Conservation (phyloP, 371 early-diverging fungal species). For the Chytridium lagenaria region DNA sequence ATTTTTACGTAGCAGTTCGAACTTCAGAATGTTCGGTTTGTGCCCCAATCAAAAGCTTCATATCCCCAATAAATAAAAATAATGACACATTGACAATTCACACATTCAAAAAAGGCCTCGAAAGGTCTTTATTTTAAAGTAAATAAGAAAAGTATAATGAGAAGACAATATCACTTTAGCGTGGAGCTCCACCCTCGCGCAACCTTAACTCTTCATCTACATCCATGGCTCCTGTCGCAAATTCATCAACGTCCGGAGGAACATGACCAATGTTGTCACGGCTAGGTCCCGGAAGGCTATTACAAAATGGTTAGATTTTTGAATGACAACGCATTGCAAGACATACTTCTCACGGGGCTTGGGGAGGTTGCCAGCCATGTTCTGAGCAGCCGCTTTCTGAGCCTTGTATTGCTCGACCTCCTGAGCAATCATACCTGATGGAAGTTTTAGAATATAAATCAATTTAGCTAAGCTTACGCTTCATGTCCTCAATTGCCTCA, state of each 20-base stretch:
- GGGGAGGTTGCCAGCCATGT: constrained; percentile 29
- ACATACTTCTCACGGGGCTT: constrained; percentile 33
- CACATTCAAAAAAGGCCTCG: no score
- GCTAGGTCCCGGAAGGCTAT: constrained; percentile 45
- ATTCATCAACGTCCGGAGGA: constrained; percentile 44
- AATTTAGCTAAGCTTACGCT: constrained; percentile 58
- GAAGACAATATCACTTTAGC: no score
- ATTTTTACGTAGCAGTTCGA: no score
- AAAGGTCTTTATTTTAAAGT: no score
- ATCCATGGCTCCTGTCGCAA: constrained; percentile 54
- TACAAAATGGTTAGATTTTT: constrained; percentile 12
- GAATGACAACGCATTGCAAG: not conserved
- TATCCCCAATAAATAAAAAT: no score
- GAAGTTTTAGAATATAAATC: constrained; percentile 12
- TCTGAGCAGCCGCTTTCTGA: constrained; percentile 31
- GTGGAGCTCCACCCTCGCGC: no score
- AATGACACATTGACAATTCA: no score
- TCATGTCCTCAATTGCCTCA: constrained; percentile 87
- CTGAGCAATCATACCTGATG: constrained; percentile 79
- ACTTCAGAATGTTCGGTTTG: no score
- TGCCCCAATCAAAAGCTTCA: no score
- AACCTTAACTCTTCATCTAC: constrained; percentile 55
- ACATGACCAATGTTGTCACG: constrained; percentile 44
- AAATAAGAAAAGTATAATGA: no score
- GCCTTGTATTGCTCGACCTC: constrained; percentile 74